Percentiles rank a stretch among this genome's conserved stretches.
Conservation (phyloP, 2,329 filamentous ascomycete species). For the Colletotrichum horii region DNA sequence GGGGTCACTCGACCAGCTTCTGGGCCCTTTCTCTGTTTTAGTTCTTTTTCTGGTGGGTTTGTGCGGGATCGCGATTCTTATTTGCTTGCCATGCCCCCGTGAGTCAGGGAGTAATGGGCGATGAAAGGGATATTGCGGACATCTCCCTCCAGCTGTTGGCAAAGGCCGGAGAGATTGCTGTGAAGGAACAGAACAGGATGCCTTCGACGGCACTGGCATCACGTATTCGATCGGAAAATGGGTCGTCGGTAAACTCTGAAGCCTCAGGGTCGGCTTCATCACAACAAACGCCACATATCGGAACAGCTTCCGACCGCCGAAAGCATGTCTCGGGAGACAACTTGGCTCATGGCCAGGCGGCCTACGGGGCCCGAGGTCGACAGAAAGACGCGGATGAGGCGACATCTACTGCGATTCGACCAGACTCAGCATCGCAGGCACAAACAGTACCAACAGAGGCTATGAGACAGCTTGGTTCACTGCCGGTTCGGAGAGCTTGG, state of each 20-base stretch:
- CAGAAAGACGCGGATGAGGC: neutral
- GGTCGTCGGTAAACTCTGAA: neutral
- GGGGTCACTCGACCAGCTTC: neutral
- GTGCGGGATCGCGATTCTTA: neutral
- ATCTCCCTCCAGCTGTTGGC: constrained; percentile 3
- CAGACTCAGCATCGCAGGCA: neutral
- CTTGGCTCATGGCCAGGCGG: neutral
- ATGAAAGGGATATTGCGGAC: constrained; percentile 1
- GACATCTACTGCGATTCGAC: neutral
- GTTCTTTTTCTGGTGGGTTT: neutral
- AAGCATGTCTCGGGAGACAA: neutral
- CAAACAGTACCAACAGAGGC: neutral
- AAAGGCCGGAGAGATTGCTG: neutral
- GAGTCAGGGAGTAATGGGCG: neutral
- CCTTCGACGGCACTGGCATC: neutral
- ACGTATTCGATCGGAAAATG: neutral
- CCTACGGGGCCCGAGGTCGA: neutral
- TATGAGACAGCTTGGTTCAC: neutral
- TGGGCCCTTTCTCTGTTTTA: neutral
- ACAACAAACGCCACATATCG: neutral
- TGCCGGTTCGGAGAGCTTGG: constrained; percentile 8
- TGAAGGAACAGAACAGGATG: neutral
- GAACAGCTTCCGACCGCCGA: neutral
- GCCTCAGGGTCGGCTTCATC: neutral
- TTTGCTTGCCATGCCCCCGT: neutral